Base-by-base conservation (phyloP, 116 monocot species). In the Zostera marina region DNA sequence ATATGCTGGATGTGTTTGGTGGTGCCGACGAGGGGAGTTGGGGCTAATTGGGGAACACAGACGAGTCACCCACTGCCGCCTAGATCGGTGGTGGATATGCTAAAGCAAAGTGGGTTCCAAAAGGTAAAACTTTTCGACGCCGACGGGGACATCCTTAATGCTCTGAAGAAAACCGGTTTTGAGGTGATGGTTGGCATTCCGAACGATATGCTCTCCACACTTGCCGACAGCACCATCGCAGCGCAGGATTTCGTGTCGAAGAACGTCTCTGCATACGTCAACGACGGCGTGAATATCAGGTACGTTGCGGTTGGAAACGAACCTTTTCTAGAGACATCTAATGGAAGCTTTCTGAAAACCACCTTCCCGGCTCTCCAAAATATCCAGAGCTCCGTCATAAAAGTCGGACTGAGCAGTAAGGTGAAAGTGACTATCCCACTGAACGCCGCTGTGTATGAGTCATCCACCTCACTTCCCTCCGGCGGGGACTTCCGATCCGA, bases 241-340 rank as follows among this genome's bases (percentile, higher is more conserved):
- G 81, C 81, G 6, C 66, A 73, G 58, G 58, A 66, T 0, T 81
- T 76, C 77, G 81, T 81, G 8, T 73, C 73, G 38, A 68, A 55
- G 58, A 81, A 81, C 60, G 74, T 81, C 55, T 81, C 81, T 20
- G n/a, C 46, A 0, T 68, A 68, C 63, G n/a, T 73, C 44, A 70
- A 66, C 52, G 71, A 74, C 58, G 81, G 81, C 32, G 77, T 77
- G 38, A 73, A 57, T 48, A 58, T 70, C 48, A 70, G 85, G 63
- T 81, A 81, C 42, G 78, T 81, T 54, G 94, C 94, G 0, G 89
- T 94, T 3, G 94, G 94, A 13, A 94, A 94, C 52, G 94, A 94
- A 58, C 94, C 88, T 11, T 88, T 94, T 66, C 53, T 94, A 38
- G 79, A 76, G 61, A 25, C 72, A 0, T 88, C 78, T 80, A 85